phyloP scores from a whole-genome alignment of 768 basidiomycete species.

The Auricularia heimuer region DNA sequence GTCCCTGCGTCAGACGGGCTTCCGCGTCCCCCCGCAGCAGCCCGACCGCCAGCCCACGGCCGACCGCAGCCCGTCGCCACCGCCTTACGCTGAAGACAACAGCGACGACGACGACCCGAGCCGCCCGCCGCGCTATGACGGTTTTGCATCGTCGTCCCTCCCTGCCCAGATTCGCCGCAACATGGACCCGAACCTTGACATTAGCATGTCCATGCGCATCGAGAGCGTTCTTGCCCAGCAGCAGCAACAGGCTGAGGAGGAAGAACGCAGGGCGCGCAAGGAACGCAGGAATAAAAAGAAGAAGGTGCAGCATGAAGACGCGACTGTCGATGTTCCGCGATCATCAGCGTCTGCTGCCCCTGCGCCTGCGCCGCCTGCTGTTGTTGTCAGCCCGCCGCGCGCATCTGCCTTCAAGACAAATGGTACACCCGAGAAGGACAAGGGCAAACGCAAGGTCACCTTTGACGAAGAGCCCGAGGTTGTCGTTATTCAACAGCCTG shows the following conservation, averaged over 20 bases:
- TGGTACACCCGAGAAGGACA: constrained; percentile 22
- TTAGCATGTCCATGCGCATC: constrained; percentile 34
- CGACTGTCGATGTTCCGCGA: not conserved
- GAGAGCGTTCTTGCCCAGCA: not conserved
- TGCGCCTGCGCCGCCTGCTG: constrained; percentile 16
- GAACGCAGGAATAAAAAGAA: constrained; percentile 38
- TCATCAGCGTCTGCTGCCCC: constrained; percentile 10
- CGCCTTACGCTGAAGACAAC: not conserved
- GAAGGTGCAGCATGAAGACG: constrained; percentile 25
- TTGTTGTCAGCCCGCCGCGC: constrained; percentile 7
- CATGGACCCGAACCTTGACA: constrained; percentile 37
- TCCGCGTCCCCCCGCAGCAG: not conserved
- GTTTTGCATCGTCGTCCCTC: not conserved
- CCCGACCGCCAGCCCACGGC: not conserved
- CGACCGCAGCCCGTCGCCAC: not conserved
- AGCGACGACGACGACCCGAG: not conserved
- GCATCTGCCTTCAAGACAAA: not conserved
- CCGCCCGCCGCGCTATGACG: not conserved
- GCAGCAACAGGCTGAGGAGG: constrained; percentile 3
- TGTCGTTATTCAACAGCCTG: constrained; percentile 34
- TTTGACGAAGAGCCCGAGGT: constrained; percentile 58
- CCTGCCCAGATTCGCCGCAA: constrained; percentile 27
- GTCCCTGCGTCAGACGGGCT: not conserved
- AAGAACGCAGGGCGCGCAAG: constrained; percentile 13
- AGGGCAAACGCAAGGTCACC: constrained; percentile 58